Evolutionary conservation across 2,329 filamentous ascomycete genomes (phyloP), one percentile per base, ranked within the genome.

Genomic region (Clathrospora elynae): DNA sequence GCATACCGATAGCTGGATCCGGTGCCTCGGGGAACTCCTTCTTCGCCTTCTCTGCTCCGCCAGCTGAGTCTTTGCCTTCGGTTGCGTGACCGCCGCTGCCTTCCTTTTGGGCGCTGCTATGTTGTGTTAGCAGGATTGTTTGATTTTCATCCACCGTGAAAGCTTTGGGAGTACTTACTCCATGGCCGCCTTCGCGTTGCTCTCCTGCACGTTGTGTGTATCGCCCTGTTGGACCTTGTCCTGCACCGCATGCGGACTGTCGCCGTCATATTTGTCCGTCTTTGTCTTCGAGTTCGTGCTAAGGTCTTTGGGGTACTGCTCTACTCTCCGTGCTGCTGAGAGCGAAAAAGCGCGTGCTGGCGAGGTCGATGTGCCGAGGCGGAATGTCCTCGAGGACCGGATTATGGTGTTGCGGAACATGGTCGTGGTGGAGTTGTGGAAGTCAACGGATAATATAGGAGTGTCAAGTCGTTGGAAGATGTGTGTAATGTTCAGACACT

Each of bases 1-100:
- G 73, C 71, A 78, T 76, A 0, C 75, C 75, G 53, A 78, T 76
- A 5, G 69, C 69, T 34, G 64, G 61, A 34, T 72, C 74, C 1
- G 75, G 75, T 10, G 73, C 70, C 57, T 76, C 75, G 3, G 75
- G 75, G 40, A 72, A 67, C 39, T 76, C 74, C 39, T 73, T 59
- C 67, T 77, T 77, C 17, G 74, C 71, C 60, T 71, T 71, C 17
- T 58, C 51, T 32, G 57, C 66, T 19, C 63, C 68, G 16, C 67
- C 65, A 16, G 62, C 57, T 17, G 62, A 61, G 44, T 77, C 75
- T 14, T 43, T 63, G 20, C 67, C 46, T 24, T 66, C 60, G 0
- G 72, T 73, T 12, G 75, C 74, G 14, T 62, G 49, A 14, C 74
- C 75, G 32, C 73, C 73, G 1, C 51, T 55, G 29, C 66, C 67